Evolutionary conservation across 805 yeast genomes (phyloP).

Genomic region (Candida awuae): DNA sequence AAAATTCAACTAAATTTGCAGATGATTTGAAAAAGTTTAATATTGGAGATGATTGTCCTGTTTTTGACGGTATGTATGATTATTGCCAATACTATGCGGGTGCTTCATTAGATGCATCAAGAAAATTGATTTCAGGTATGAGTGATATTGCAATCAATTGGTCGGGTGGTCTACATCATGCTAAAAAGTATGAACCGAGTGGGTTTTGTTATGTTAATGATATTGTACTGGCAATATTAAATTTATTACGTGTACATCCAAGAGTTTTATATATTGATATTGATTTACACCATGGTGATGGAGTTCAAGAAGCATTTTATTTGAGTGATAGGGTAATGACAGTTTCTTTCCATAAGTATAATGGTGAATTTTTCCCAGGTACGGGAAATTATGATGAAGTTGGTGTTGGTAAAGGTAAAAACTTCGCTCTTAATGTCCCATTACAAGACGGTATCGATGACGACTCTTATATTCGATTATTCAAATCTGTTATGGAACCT

Average conservation of each 20-base stretch:
- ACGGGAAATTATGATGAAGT: constrained; percentile 87
- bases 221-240: constrained; percentile 81
- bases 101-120: constrained; percentile 88
- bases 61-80: constrained; percentile 90
- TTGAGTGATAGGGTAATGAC: constrained; percentile 95
- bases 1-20: constrained; percentile 51
- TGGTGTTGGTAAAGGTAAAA: constrained; percentile 84
- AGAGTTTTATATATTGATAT: constrained; percentile 90
- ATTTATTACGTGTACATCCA: constrained; percentile 80
- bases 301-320: constrained; percentile 95
- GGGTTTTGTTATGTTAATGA: constrained; percentile 96
- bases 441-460: constrained; percentile 94
- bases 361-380: constrained; percentile 94
- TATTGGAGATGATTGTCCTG: constrained; percentile 92
- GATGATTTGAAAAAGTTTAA: constrained; percentile 62
- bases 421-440: constrained; percentile 87
- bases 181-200: constrained; percentile 87
- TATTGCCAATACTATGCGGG: constrained; percentile 86
- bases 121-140: constrained; percentile 75
- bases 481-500: constrained; percentile 85
- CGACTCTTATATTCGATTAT: constrained; percentile 65
- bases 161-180: constrained; percentile 96
- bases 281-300: constrained; percentile 96
- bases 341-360: constrained; percentile 87
- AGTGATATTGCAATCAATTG: constrained; percentile 93